Base-by-base conservation (phyloP, 2,329 filamentous ascomycete species). In the Neurospora crassa region DNA sequence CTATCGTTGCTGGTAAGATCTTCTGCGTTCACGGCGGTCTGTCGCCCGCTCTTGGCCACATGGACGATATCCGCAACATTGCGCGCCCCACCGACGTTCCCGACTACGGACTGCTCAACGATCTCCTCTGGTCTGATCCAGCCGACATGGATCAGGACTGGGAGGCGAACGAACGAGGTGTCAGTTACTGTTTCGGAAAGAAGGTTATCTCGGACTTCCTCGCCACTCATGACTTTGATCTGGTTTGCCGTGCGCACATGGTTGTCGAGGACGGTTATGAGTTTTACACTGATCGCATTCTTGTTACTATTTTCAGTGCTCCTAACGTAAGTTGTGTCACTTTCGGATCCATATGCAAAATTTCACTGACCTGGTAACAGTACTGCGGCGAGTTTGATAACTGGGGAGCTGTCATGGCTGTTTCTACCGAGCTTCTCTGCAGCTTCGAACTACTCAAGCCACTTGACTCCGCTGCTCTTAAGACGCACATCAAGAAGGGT, bases 311-410 rank as follows among this genome's bases (percentile, higher is more conserved):
- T 1, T 99, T 99, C 80, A 97, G 94, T 74, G 96, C 96, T 68
- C 96, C 96, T 37, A 99, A 99, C 78, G 94, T 97, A 85, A 87
- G 93, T 87, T n/a, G 40, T 12, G 18, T 45, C 67, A 16, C 4
- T 41, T 40, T 24, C 7, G 1, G n/a, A 72, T 5, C 40, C 16
- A 11, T 29, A 40, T 63, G 40, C 29, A 40, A 42, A 37, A 37
- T 67, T 18, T n/a, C 34, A 40, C 70, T 77, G 75, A 79, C 80
- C 67, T 72, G 29, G 29, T 53, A 43, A 45, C 75, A 97, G 92
- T 98, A 99, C 79, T 99, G 96, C 78, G 96, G 96, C 75, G 96
- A 99, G 81, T 99, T 99, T 76, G 96, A 99, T 80, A 99, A 99
- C 75, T 98, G 96, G 93, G 96, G 96, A 24, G 96, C 96, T 16